Evolutionary conservation across 441 rosid species (phyloP), one percentile per base, ranked within the genome.

Genomic region (Euphorbia schlechtendalii): DNA sequence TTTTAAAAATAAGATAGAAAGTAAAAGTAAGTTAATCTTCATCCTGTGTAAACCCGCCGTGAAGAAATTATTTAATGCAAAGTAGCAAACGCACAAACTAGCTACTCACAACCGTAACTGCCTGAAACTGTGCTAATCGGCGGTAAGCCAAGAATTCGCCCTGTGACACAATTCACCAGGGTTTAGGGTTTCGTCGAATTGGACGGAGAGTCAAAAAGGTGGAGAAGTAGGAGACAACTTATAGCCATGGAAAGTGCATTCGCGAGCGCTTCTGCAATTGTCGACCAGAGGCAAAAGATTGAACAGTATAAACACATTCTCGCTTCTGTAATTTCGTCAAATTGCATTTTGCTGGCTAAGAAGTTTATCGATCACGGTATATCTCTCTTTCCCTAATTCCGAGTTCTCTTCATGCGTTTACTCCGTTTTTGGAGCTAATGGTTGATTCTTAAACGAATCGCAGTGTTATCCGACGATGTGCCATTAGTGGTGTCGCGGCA

Each of bases 271-370:
- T 77, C 97, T 14, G 76, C 88, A 55, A 86, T 95, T 74, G 59
- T 78, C 4, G 98, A 92, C 80, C 99, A 92, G 87, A 89, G 98
- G 79, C 98, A 86, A 77, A 95, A 90, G 86, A 95, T 95, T 78
- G 99, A 91, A 73, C 98, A 92, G 83, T 95, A 92, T 79, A 89
- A 87, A 6, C 34, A 32, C 6, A 89, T 91, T 70, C 84, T 95
- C 58, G 78, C 96, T 46, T 76, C 93, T 52, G 93, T 95, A 27
- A 74, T 95, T 56, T 85, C 96, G 9, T 89, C 96, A 14, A 85
- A 85, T 78, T 92, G 92, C 72, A 80, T 88, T 69, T 75, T 68
- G 59, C 96, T 76, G 65, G 84, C 97, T 22, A 84, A 85, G 86
- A 86, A 78, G 62, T 92, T 95, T 78, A 88, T 92, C 73, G 91